phyloP scores from a whole-genome alignment of 306 rosid genomes.

The Glycine latifolia region DNA sequence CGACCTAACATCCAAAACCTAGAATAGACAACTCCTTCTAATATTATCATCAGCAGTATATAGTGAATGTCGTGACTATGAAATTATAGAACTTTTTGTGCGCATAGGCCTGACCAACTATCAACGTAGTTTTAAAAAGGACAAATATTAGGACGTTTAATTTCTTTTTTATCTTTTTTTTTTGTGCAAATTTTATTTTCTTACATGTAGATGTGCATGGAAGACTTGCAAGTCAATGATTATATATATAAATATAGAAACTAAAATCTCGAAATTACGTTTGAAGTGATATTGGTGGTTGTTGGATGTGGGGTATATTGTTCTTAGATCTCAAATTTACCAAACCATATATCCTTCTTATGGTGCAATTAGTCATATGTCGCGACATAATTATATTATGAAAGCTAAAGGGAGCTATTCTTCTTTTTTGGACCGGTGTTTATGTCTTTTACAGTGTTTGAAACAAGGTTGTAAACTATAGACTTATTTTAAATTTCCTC shows the following conservation, averaged over 20 bases:
- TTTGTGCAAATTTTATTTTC: not conserved
- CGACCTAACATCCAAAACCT: slow-evolving; percentile 46
- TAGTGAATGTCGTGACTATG: slow-evolving; percentile 50
- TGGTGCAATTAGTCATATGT: slow-evolving; percentile 4
- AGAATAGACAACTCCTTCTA: slow-evolving; percentile 50
- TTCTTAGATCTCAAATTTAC: not conserved
- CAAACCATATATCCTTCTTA: not conserved
- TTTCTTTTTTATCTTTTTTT: not conserved
- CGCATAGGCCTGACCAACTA: slow-evolving; percentile 42
- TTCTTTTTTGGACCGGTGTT: not conserved
- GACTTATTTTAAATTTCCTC: not conserved
- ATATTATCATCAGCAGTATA: slow-evolving; percentile 47
- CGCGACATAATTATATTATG: not conserved
- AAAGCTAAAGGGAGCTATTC: not conserved
- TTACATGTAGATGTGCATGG: slow-evolving; percentile 27
- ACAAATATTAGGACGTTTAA: slow-evolving; percentile 43
- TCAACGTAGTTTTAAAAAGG: slow-evolving; percentile 38
- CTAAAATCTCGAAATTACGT: slow-evolving; percentile 41
- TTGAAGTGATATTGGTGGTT: slow-evolving; percentile 30
- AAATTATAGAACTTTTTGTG: slow-evolving; percentile 45
- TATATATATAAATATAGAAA: slow-evolving; percentile 32
- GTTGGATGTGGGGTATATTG: slow-evolving; percentile 55
- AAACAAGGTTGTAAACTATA: not conserved
- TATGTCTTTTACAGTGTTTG: not conserved
- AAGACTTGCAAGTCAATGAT: slow-evolving; percentile 45